Conservation (phyloP, 208 protist species). For the Wallacemonas sp. region DNA sequence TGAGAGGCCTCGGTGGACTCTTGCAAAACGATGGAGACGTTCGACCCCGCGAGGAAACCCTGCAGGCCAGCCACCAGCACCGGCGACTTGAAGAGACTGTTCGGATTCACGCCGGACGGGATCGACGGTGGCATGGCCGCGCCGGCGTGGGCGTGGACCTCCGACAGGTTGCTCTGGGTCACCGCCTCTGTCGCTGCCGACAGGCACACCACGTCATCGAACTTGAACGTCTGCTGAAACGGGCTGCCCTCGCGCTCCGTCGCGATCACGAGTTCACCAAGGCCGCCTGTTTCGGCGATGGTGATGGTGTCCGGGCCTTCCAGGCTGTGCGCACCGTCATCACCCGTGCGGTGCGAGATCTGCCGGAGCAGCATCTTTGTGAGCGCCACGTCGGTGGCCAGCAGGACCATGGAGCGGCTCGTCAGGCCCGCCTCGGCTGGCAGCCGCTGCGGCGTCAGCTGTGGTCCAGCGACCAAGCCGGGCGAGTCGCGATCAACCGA, state of each 20-base stretch:
- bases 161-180: slow-evolving; percentile 8
- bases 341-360: too few relatives aligned
- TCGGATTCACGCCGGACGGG: slow-evolving; percentile 14
- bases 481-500: too few relatives aligned
- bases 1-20: slow-evolving; percentile 19
- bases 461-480: too few relatives aligned
- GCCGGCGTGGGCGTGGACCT: neutral
- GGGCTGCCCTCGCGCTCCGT: neutral
- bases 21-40: slow-evolving; percentile 33
- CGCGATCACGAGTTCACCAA: neutral
- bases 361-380: slow-evolving; percentile 4
- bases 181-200: neutral
- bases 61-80: slow-evolving; percentile 23
- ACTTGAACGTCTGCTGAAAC: slow-evolving; percentile 17
- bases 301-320: neutral
- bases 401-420: slow-evolving; percentile 9
- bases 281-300: neutral
- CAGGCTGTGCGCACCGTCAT: too few relatives aligned
- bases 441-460: slow-evolving; percentile 13
- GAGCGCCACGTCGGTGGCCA: slow-evolving; percentile 1
- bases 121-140: slow-evolving; percentile 7
- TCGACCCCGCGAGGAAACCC: slow-evolving; percentile 29
- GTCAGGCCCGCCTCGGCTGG: slow-evolving; percentile 10
- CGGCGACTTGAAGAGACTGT: neutral
- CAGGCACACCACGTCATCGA: slow-evolving; percentile 29